Conservation (phyloP, 2,329 filamentous ascomycete species). For the Trichoderma hamatum region DNA sequence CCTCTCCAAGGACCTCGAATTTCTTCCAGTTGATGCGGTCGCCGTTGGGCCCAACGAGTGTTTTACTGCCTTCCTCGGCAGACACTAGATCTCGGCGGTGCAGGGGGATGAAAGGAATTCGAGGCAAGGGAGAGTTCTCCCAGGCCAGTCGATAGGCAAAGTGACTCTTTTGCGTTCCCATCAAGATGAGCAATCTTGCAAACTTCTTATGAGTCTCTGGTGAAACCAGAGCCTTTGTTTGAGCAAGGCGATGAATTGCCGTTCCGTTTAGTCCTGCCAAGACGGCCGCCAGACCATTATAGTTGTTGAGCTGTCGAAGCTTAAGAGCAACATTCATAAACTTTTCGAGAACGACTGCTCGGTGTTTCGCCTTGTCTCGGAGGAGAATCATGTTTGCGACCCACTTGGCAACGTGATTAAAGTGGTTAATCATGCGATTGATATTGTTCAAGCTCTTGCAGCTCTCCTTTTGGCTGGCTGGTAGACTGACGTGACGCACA, state of each 20-base stretch:
- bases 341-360: slow-evolving; percentile 88
- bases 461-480: slow-evolving; percentile 69
- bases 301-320: slow-evolving; percentile 91
- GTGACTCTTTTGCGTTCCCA: slow-evolving; percentile 90
- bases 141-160: slow-evolving; percentile 96
- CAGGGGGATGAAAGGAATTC: slow-evolving; percentile 91
- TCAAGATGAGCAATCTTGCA: slow-evolving; percentile 83
- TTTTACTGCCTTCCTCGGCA: slow-evolving; percentile 89
- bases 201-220: slow-evolving; percentile 78
- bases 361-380: slow-evolving; percentile 93
- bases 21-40: slow-evolving; percentile 96
- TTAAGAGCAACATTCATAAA: slow-evolving; percentile 90
- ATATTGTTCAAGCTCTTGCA: slow-evolving; percentile 82
- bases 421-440: slow-evolving; percentile 91
- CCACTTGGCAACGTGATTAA: slow-evolving; percentile 83
- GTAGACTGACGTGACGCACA: slow-evolving; percentile 84
- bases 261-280: slow-evolving; percentile 90
- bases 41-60: slow-evolving; percentile 74
- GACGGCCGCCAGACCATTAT: slow-evolving; percentile 92
- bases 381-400: slow-evolving; percentile 83
- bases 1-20: slow-evolving; percentile 93
- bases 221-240: slow-evolving; percentile 77
- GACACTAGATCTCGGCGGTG: slow-evolving; percentile 88
- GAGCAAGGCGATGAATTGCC: slow-evolving; percentile 78
- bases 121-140: slow-evolving; percentile 88